Evolutionary conservation across 208 protist species (phyloP).

Genomic region (Novymonas esmeraldas): DNA sequence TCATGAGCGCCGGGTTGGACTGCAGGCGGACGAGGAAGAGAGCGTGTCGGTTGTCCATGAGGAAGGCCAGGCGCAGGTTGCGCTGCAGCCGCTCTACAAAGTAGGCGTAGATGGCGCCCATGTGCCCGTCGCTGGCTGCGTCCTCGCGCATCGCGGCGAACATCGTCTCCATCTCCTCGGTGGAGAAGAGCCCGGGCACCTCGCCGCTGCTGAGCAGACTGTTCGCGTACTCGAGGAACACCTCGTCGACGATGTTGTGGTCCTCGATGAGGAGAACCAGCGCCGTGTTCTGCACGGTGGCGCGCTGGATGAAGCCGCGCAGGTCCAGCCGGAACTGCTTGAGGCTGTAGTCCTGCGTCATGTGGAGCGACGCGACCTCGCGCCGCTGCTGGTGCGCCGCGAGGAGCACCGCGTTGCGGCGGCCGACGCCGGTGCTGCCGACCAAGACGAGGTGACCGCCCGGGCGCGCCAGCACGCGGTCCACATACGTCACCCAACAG

Average conservation of each 20-base stretch:
- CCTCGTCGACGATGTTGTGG: constrained; percentile 96
- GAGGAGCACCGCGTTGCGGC: constrained; percentile 83
- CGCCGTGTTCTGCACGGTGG: constrained; percentile 82
- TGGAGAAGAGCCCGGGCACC: constrained; percentile 95
- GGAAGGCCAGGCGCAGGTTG: constrained; percentile 94
- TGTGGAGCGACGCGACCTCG: constrained; percentile 88
- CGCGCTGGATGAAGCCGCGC: constrained; percentile 76
- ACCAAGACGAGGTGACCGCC: constrained; percentile 93
- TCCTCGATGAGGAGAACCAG: constrained; percentile 97
- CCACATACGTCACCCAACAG: constrained; percentile 88
- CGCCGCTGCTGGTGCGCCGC: constrained; percentile 88
- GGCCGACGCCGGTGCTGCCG: constrained; percentile 90
- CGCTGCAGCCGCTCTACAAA: constrained; percentile 85
- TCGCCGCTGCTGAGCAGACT: constrained; percentile 92
- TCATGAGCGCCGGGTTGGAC: constrained; percentile 95
- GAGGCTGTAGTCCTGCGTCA: constrained; percentile 89
- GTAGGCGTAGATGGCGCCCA: constrained; percentile 82
- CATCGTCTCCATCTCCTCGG: constrained; percentile 97
- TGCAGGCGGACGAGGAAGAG: constrained; percentile 91
- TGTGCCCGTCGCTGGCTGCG: constrained; percentile 79
- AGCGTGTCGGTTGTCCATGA: constrained; percentile 92
- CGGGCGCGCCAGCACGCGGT: constrained; percentile 84
- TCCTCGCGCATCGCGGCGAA: constrained; percentile 90
- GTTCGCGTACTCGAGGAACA: constrained; percentile 97
- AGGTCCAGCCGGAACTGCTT: constrained; percentile 92